Evolutionary conservation across 2,329 filamentous ascomycete genomes (phyloP), one percentile per base, ranked within the genome.

Genomic region (Penicillium sp.): DNA sequence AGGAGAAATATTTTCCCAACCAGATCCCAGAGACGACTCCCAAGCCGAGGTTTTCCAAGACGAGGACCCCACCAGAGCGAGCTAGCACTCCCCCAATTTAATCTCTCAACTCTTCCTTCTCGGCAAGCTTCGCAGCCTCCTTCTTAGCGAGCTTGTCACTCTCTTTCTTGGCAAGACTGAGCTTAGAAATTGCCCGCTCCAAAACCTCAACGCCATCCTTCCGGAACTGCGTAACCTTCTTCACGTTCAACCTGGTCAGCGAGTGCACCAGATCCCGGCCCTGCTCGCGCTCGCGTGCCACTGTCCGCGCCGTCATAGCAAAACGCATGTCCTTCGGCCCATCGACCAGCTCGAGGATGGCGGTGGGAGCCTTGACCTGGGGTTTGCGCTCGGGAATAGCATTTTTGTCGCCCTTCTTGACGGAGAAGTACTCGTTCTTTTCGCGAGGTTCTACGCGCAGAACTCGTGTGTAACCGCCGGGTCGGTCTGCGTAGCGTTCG

Each of bases 291-390:
- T 80, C 70, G 27, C 85, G 81, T 40, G 90, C 90, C 7, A 97
- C 81, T 0, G 90, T 87, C 64, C 88, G 89, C 26, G 94, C 94
- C 2, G 92, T 96, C 83, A 97, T 86, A 67, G 91, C 90, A 76
- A 97, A 97, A 32, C 92, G 89, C 79, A 96, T 90, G 75, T 99
- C 94, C 71, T 87, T 89, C 32, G 91, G 91, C 34, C 93, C 92
- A 74, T 99, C 94, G 58, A 99, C 92, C 30, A 99, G 84, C 76
- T 97, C 91, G 44, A 99, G 86, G 60, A 99, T 92, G 19, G 94
- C 93, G 32, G 88, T 92, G 60, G 87, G 84, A 8, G 90, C 93
- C 77, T 97, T 91, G 74, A 97, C 93, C 67, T 84, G 82, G 2
- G 62, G 62, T 43, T 65, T 65, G 49, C 57, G 62, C 27, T 58